Conservation (phyloP, 2,329 filamentous ascomycete species). For the Talaromyces sp. region DNA sequence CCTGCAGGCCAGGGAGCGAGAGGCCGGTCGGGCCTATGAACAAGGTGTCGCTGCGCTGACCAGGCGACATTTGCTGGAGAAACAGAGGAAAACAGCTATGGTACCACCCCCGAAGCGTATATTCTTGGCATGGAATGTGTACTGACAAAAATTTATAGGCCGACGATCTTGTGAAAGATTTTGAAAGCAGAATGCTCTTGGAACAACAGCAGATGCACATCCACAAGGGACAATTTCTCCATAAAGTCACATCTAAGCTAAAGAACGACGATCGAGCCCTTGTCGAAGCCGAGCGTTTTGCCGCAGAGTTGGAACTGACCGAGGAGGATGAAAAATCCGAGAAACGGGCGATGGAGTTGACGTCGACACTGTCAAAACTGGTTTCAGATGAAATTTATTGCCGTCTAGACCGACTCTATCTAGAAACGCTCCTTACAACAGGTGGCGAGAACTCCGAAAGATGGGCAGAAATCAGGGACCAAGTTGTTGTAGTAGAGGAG, state of each 20-base stretch:
- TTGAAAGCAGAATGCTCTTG: conserved; percentile 26
- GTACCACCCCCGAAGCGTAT: conserved; percentile 19
- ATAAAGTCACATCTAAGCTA: conserved; percentile 26
- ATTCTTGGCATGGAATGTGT: not conserved
- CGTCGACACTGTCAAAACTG: conserved; percentile 26
- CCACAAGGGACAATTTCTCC: conserved; percentile 31
- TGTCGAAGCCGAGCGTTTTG: conserved; percentile 24
- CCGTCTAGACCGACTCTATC: conserved; percentile 37
- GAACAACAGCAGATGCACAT: conserved; percentile 26
- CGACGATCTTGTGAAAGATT: conserved; percentile 29
- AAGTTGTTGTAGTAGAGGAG: conserved; percentile 24
- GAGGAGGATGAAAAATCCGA: conserved; percentile 25
- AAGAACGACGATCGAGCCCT: conserved; percentile 35
- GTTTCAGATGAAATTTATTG: conserved; percentile 33
- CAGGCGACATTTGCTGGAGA: conserved; percentile 31
- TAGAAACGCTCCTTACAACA: conserved; percentile 23
- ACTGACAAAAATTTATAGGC: conserved; percentile 24
- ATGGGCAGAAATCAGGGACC: conserved; percentile 13
- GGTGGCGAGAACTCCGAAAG: not conserved
- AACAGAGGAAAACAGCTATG: conserved; percentile 28
- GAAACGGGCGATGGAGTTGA: conserved; percentile 26
- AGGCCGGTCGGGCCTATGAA: conserved; percentile 19
- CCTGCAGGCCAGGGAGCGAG: conserved; percentile 20
- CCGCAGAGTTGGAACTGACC: conserved; percentile 23
- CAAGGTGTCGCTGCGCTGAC: conserved; percentile 27